Evolutionary conservation across 495 filamentous ascomycete species (phyloP).

Genomic region (Aspergillus wentii): DNA sequence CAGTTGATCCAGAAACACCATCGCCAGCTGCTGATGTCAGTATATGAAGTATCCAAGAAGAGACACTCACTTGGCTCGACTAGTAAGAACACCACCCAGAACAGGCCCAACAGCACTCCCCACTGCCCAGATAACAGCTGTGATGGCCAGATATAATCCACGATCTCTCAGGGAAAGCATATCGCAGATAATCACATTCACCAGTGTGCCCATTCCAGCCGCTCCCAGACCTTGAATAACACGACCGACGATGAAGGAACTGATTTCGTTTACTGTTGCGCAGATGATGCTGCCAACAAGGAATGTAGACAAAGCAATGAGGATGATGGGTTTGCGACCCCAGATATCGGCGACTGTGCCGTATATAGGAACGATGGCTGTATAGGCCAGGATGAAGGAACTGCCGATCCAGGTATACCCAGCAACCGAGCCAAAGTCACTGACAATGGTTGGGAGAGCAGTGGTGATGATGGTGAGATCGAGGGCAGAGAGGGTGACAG

Average conservation of each 20-base stretch:
- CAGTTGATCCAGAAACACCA: constrained; percentile 52
- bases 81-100: constrained; percentile 10
- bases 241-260: constrained; percentile 23
- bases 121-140: constrained; percentile 14
- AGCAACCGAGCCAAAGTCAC: constrained; percentile 34
- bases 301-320: constrained; percentile 43
- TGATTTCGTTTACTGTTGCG: constrained; percentile 8
- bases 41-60: too few relatives aligned
- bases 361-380: constrained; percentile 38
- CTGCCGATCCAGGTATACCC: constrained; percentile 53
- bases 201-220: constrained; percentile 23
- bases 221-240: constrained; percentile 31
- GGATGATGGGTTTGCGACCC: constrained; percentile 68
- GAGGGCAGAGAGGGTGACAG: constrained; percentile 50
- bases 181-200: constrained; percentile 24
- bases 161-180: constrained; percentile 35
- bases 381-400: constrained; percentile 34
- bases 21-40: constrained; percentile 15
- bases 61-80: too few relatives aligned
- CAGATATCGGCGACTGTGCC: constrained; percentile 70
- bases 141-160: constrained; percentile 24
- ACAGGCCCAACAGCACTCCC: constrained; percentile 4
- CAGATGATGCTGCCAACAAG: constrained; percentile 19
- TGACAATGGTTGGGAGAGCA: constrained; percentile 43
- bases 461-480: constrained; percentile 53